These are phyloP conservation scores for Allium fistulosum DNA, from an alignment of 106 monocot genomes.

Conservation along the genomic window DNA sequence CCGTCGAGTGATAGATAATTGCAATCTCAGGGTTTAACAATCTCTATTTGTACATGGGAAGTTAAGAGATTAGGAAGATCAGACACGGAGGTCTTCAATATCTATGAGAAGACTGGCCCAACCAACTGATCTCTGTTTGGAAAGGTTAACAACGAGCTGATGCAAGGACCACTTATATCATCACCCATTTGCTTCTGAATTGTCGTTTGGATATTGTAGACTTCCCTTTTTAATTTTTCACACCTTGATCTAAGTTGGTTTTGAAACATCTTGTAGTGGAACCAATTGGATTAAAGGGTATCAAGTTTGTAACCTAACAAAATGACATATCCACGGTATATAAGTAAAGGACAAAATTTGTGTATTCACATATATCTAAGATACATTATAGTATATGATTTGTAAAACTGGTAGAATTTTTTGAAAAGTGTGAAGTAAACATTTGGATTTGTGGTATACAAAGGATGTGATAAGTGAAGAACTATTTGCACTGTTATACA, in stretches of 20 bases:
- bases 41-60: too few species aligned
- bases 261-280: conserved; percentile 37
- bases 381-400: too few species aligned
- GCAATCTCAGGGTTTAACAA: too few species aligned
- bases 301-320: conserved; percentile 87
- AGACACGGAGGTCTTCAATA: conserved; percentile 80
- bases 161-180: conserved; percentile 96
- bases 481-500: too few species aligned
- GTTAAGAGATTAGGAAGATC: not conserved
- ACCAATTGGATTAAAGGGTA: conserved; percentile 90
- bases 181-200: conserved; percentile 84
- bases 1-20: too few species aligned
- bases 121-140: conserved; percentile 49
- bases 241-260: conserved; percentile 47
- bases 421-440: too few species aligned
- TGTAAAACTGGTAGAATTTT: too few species aligned
- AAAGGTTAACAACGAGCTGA: conserved; percentile 74
- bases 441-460: too few species aligned
- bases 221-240: conserved; percentile 54
- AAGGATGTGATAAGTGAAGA: too few species aligned
- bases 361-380: too few species aligned
- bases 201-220: conserved; percentile 80
- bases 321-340: too few species aligned
- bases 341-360: too few species aligned
- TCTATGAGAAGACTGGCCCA: conserved; percentile 43